Evolutionary conservation across 2,329 filamentous ascomycete species (phyloP).

Genomic region (Periconia sp.): DNA sequence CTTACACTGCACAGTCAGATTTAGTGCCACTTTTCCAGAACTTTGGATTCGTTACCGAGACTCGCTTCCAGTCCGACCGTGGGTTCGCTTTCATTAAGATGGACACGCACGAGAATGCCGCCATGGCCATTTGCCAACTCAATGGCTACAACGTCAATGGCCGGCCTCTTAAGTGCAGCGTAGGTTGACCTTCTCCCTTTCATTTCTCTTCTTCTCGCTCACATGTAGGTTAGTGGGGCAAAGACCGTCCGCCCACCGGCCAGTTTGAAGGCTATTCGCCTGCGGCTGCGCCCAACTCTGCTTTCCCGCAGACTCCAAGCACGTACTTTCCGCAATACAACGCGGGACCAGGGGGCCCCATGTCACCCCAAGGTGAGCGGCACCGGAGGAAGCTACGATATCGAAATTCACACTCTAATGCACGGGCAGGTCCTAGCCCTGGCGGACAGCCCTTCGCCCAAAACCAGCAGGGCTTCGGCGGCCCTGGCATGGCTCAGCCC

Average conservation of each 20-base stretch:
- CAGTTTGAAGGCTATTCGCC: conserved; percentile 83
- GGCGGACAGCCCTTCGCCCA: conserved; percentile 64
- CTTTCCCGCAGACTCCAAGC: conserved; percentile 76
- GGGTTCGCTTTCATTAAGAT: conserved; percentile 99
- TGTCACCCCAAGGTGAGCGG: conserved; percentile 61
- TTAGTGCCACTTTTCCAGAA: conserved; percentile 98
- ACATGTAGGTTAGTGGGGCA: conserved; percentile 77
- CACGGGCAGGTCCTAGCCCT: conserved; percentile 54
- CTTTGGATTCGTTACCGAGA: conserved; percentile 96
- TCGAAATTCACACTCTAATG: conserved; percentile 42
- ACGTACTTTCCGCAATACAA: conserved; percentile 93
- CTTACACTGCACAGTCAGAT: conserved; percentile 95
- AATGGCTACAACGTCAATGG: conserved; percentile 98
- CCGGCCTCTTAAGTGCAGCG: conserved; percentile 95
- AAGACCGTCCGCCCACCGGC: conserved; percentile 89
- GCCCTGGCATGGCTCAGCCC: conserved; percentile 56
- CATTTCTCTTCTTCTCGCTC: conserved; percentile 22
- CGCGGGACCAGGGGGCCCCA: conserved; percentile 57
- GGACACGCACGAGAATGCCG: conserved; percentile 96
- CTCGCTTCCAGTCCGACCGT: conserved; percentile 94
- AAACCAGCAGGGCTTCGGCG: conserved; percentile 62
- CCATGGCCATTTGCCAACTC: conserved; percentile 97
- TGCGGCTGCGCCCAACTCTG: conserved; percentile 72
- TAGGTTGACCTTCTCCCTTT: conserved; percentile 58
- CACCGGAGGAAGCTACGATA: conserved; percentile 38